Conservation (phyloP, 1,284 basidiomycete species). For the Leccinum fuscescens region DNA sequence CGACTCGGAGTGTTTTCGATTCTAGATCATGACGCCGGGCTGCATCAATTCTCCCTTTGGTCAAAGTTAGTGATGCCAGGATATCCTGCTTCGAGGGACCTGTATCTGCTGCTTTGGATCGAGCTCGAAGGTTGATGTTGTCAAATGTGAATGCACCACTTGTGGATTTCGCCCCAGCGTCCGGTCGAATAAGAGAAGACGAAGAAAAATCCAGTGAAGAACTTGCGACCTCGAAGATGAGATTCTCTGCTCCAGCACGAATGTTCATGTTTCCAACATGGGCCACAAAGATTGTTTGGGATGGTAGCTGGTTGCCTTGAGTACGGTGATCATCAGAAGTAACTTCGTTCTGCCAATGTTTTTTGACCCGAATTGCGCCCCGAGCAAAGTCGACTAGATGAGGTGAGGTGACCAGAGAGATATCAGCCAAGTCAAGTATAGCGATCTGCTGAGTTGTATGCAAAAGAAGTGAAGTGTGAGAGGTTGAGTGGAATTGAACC, state of each 20-base stretch:
- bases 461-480: slow-evolving; percentile 17
- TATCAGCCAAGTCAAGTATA: slow-evolving; percentile 42
- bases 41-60: slow-evolving; percentile 44
- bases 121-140: slow-evolving; percentile 55
- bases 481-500: slow-evolving; percentile 12
- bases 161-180: slow-evolving; percentile 39
- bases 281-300: slow-evolving; percentile 32
- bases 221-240: slow-evolving; percentile 46
- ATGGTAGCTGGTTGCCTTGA: slow-evolving; percentile 4
- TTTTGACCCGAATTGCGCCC: slow-evolving; percentile 50
- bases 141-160: slow-evolving; percentile 49
- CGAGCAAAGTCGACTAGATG: slow-evolving; percentile 64
- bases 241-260: slow-evolving; percentile 53
- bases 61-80: slow-evolving; percentile 56
- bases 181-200: slow-evolving; percentile 38
- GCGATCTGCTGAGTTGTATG: slow-evolving; percentile 38
- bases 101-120: slow-evolving; percentile 42
- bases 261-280: slow-evolving; percentile 44
- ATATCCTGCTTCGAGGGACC: slow-evolving; percentile 47
- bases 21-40: slow-evolving; percentile 45
- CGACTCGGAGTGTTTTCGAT: slow-evolving; percentile 40
- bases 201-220: slow-evolving; percentile 42
- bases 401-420: slow-evolving; percentile 54
- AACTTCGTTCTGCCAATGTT: slow-evolving; percentile 13
- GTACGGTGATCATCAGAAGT: background rate